These are phyloP conservation scores for Populus davidiana DNA, from an alignment of 345 rosid genomes.

Conservation along the genomic window DNA sequence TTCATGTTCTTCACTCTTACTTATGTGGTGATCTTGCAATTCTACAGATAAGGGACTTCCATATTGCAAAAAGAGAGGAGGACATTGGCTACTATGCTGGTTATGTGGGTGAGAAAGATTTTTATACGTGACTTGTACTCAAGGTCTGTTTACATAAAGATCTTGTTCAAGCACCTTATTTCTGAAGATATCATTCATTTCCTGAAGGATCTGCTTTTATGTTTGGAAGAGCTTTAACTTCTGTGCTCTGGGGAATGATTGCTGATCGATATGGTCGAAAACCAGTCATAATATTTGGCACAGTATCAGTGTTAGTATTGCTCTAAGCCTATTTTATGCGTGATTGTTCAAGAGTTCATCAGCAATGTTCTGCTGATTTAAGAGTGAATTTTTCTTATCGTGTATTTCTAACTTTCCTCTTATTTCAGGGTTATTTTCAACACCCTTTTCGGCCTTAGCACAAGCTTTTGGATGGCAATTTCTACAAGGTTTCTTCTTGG, in stretches of 20 bases:
- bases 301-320: slow-evolving; percentile 50
- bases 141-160: not conserved
- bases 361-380: not conserved
- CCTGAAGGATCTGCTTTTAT: slow-evolving; percentile 69
- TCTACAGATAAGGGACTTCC: slow-evolving; percentile 58
- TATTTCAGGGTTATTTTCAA: slow-evolving; percentile 56
- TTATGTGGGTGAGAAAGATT: slow-evolving; percentile 44
- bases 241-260: slow-evolving; percentile 64
- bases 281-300: slow-evolving; percentile 59
- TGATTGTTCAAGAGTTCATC: not conserved
- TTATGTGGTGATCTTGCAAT: not conserved
- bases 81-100: slow-evolving; percentile 80
- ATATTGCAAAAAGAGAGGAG: slow-evolving; percentile 57
- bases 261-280: slow-evolving; percentile 84
- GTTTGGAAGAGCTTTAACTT: slow-evolving; percentile 85
- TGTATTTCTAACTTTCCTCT: not conserved
- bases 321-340: not conserved
- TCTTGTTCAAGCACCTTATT: not conserved
- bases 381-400: not conserved
- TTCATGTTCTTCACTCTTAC: not conserved
- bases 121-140: not conserved
- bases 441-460: slow-evolving; percentile 62
- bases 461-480: slow-evolving; percentile 68
- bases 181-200: not conserved
- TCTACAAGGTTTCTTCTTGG: slow-evolving; percentile 60